Conservation (phyloP, 106 monocot species). For the Apostasia ramifera region DNA sequence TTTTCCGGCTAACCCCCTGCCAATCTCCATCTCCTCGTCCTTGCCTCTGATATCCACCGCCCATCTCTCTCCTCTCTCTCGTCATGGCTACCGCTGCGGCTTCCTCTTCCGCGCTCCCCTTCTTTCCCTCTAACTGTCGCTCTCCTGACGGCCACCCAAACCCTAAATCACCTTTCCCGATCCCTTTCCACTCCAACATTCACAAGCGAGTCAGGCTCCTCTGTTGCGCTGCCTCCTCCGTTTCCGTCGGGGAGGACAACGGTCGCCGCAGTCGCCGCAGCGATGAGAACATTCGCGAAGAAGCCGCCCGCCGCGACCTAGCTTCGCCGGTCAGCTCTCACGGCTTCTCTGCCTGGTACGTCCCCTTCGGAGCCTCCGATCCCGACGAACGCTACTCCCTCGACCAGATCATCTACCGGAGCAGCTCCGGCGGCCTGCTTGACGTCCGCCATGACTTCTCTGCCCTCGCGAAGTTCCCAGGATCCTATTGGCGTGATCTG, state of each 20-base stretch:
- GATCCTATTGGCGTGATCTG: slow-evolving; percentile 69
- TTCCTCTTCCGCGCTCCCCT: background rate
- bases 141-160: background rate
- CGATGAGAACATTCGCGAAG: slow-evolving; percentile 88
- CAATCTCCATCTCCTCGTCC: too few species aligned
- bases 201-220: background rate
- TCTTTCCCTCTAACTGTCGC: background rate
- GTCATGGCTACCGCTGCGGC: slow-evolving; percentile 3
- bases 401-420: slow-evolving; percentile 87
- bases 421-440: slow-evolving; percentile 72
- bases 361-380: slow-evolving; percentile 30
- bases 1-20: too few species aligned
- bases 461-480: slow-evolving; percentile 59
- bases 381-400: slow-evolving; percentile 67
- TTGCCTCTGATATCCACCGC: background rate
- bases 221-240: slow-evolving; percentile 10
- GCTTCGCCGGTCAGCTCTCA: slow-evolving; percentile 12
- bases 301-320: slow-evolving; percentile 47
- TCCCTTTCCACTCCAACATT: background rate
- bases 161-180: background rate
- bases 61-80: slow-evolving; percentile 3
- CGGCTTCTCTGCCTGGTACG: slow-evolving; percentile 64
- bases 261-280: slow-evolving; percentile 45
- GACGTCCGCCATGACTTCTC: slow-evolving; percentile 79
- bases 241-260: background rate